Conservation (phyloP, 495 filamentous ascomycete genomes). For the Podospora pseudoanserina region DNA sequence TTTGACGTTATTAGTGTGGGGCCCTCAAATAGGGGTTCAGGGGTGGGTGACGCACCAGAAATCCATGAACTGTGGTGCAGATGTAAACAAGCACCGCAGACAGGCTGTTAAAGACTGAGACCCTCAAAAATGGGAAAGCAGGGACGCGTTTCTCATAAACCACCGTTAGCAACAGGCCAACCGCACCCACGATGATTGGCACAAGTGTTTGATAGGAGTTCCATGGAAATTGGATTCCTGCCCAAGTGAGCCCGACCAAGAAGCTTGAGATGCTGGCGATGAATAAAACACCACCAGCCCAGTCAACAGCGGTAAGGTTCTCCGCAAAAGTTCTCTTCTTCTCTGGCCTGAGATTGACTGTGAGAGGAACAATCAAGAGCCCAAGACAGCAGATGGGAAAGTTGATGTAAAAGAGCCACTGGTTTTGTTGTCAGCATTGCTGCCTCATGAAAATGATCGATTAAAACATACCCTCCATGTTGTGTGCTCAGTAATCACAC, state of each 20-base stretch:
- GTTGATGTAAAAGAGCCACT: conserved; percentile 49
- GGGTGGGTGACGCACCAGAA: conserved; percentile 27
- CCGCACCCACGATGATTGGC: conserved; percentile 52
- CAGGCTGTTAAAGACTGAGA: too few relatives aligned
- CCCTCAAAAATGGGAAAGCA: conserved; percentile 43
- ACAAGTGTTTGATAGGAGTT: conserved; percentile 50
- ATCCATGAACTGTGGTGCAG: conserved; percentile 42
- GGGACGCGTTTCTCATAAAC: conserved; percentile 22
- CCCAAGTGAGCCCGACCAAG: conserved; percentile 55
- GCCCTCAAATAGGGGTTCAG: conserved; percentile 28
- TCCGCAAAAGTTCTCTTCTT: conserved; percentile 16
- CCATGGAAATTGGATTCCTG: conserved; percentile 54
- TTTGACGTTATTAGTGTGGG: neutral
- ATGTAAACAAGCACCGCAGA: conserved; percentile 31
- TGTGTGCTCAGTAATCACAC: conserved; percentile 55
- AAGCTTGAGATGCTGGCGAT: conserved; percentile 43
- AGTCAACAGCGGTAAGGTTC: conserved; percentile 56
- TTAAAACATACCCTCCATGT: conserved; percentile 42
- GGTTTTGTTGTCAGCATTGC: neutral
- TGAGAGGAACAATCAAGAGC: conserved; percentile 29
- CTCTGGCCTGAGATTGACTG: conserved; percentile 31
- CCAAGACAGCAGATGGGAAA: conserved; percentile 33
- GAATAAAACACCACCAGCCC: conserved; percentile 57
- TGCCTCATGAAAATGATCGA: too few relatives aligned
- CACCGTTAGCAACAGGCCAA: conserved; percentile 31